These are phyloP conservation scores for Royoungia palumana DNA, from an alignment of 768 basidiomycete genomes.

Conservation along the genomic window DNA sequence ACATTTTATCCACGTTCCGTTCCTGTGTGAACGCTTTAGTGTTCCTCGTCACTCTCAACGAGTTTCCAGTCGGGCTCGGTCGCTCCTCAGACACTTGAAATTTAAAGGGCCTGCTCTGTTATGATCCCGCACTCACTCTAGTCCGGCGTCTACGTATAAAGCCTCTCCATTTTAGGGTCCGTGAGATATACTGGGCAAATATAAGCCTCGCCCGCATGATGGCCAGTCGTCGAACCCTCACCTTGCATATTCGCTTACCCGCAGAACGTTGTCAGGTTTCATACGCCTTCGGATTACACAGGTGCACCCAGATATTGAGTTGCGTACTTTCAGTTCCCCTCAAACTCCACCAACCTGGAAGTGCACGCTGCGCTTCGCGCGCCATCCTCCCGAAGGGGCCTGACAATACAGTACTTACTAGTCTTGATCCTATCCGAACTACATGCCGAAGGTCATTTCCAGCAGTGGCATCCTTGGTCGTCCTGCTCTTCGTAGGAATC, in stretches of 20 bases:
- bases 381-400: background rate
- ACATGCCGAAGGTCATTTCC: conserved; percentile 66
- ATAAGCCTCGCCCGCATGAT: conserved; percentile 14
- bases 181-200: conserved; percentile 20
- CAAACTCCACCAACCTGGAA: conserved; percentile 1
- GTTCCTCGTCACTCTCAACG: too few relatives aligned
- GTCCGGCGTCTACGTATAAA: conserved; percentile 2
- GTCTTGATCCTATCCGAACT: conserved; percentile 2
- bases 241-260: background rate
- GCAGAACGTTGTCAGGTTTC: background rate
- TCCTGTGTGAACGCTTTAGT: too few relatives aligned
- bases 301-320: background rate
- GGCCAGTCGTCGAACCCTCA: background rate
- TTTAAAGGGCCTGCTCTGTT: too few relatives aligned
- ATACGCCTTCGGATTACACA: background rate
- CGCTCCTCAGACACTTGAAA: too few relatives aligned
- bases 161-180: conserved; percentile 13
- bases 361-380: background rate
- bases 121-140: background rate
- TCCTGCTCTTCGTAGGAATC: conserved; percentile 74
- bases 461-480: conserved; percentile 38
- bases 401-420: conserved; percentile 1
- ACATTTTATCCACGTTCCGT: too few relatives aligned
- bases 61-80: too few relatives aligned
- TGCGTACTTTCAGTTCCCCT: background rate